phyloP scores from a whole-genome alignment of 495 filamentous ascomycete genomes.

The Neurospora terricola region DNA sequence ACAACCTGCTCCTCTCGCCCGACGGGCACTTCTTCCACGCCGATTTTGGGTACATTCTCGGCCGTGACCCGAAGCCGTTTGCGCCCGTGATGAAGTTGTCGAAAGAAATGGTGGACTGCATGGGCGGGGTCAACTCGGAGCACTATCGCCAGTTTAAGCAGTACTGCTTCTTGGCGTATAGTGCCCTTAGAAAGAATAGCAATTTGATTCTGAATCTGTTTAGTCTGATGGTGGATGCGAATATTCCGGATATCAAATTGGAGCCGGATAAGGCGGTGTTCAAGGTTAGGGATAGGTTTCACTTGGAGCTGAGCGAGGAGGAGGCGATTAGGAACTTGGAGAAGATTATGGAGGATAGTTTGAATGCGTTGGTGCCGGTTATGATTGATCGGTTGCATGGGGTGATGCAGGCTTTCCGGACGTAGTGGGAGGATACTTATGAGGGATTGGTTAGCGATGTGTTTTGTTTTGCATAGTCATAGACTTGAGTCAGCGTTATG shows the following conservation, averaged over 20 bases:
- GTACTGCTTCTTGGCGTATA: constrained; percentile 93
- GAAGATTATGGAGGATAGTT: constrained; percentile 76
- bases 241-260: constrained; percentile 87
- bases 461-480: not conserved
- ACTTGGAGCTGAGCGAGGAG: constrained; percentile 85
- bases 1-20: constrained; percentile 87
- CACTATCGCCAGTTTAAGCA: constrained; percentile 83
- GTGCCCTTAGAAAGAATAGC: constrained; percentile 75
- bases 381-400: constrained; percentile 94
- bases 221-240: constrained; percentile 91
- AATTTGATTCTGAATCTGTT: constrained; percentile 96
- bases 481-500: not conserved
- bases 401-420: constrained; percentile 81
- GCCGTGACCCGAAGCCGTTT: constrained; percentile 94
- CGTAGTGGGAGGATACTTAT: constrained; percentile 31
- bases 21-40: constrained; percentile 96
- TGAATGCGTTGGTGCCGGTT: constrained; percentile 79
- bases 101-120: constrained; percentile 97
- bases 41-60: constrained; percentile 96
- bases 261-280: constrained; percentile 87
- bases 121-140: constrained; percentile 73
- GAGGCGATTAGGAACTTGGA: constrained; percentile 85
- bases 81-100: constrained; percentile 94
- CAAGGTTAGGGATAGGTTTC: constrained; percentile 92
- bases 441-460: not conserved